Base-by-base conservation (phyloP, 306 rosid genomes). In the Potentilla sterilis region DNA sequence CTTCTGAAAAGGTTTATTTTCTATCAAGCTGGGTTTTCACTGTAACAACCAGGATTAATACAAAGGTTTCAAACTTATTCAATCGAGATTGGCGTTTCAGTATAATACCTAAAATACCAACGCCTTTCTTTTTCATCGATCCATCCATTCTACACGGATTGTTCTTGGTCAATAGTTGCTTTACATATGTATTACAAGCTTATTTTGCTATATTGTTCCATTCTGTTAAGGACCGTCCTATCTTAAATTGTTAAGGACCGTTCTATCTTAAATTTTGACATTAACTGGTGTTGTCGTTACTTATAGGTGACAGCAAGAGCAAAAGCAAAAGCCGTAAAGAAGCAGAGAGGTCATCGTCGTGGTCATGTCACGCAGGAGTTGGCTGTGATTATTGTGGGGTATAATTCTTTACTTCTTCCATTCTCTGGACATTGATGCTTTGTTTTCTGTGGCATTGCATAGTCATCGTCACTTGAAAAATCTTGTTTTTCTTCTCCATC, bases 321-420 rank as follows among this genome's bases (percentile, higher is more conserved):
- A 68, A 78, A 52, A 16, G 21, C 34, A 82, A 74, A 64, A 64
- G 37, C 37, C 65, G 76, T 57, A 47, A 68, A 19, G 44, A 71
- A 74, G 86, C 72, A 77, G 74, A 68, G 71, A 81, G 38, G 24
- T 12, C 9, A 14, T 75, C 78, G 38, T 58, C 52, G 67, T 82
- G 74, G 83, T 41, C 79, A 37, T 86, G 82, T 83, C 98, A 93
- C 77, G 0, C 16, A 24, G 72, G 34, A 61, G 78, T 64, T 83
- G 97, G 98, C 37, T 91, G 98, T 68, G 98, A 94, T 82, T 87
- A 73, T 82, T 94, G 98, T 18, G 97, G 98, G 97, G 97, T 94
- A 88, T 83, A 59, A 71, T 43, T 75, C 77, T 78, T 68, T 71
- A 57, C 73, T 75, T 71, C 54, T 34, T 35, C 37, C 75, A 73